Base-by-base conservation (phyloP, 2,329 filamentous ascomycete species). In the Alternaria solani region DNA sequence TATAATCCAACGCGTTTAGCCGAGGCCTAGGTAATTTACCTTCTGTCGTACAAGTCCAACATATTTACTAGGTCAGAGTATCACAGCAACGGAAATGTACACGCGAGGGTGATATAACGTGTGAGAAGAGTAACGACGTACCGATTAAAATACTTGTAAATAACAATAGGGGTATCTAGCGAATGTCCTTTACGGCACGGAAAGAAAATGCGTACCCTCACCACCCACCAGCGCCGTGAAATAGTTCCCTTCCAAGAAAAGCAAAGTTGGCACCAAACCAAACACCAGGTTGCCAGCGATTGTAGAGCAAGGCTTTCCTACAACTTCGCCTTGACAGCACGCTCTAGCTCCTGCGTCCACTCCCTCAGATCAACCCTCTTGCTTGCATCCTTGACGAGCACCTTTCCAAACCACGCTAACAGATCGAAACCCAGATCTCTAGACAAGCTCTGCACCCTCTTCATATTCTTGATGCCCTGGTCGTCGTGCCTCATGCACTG, bases 401-500 rank as follows among this genome's bases (percentile, higher is more conserved):
- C 81, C 59, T 69, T 69, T 4, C 69, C 74, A 58, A 81, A 76
- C 71, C 80, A 81, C 57, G 70, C 69, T 30, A 74, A 57, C 5
- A 77, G 56, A 61, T 75, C 69, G 14, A 66, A 65, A 1, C 74
- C 68, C 8, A 76, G 32, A 2, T 42, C 62, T 51, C 44, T 58
- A 20, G 57, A 57, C 53, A 80, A 71, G 11, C 66, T 72, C 61
- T 59, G 78, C 69, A 76, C 62, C 58, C 57, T 72, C 71, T 53
- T 55, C 56, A 71, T 38, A 57, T 71, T 78, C 54, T 67, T 58
- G 6, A 69, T 62, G 2, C 73, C 74, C 9, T 69, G 66, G 42
- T 81, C 79, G 48, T 78, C 78, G 34, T 75, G 73, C 4, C 60
- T 64, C 6, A 79, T 71, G 55, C 77, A 82, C 20, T 71, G 72